Evolutionary conservation across 257 asterid species (phyloP).

Genomic region (Datura wrightii): DNA sequence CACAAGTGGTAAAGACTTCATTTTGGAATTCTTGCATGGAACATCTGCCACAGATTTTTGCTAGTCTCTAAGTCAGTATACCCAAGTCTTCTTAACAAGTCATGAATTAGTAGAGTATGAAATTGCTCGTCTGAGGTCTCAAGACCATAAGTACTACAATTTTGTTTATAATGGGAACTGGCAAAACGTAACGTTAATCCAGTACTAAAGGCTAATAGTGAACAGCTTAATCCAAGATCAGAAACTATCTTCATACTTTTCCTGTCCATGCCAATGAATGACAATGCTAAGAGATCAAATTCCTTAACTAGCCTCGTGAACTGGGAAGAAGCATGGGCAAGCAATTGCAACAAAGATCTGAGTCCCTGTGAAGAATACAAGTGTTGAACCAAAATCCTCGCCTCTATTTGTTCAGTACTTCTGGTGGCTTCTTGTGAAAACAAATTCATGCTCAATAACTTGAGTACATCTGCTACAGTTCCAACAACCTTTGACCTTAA

Average conservation of each 20-base stretch:
- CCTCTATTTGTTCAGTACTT: too few relatives aligned
- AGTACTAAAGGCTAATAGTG: constrained; percentile 77
- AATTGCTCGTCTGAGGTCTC: constrained; percentile 45
- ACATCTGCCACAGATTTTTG: constrained; percentile 47
- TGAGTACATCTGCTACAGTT: constrained; percentile 51
- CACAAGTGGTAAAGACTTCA: constrained; percentile 43
- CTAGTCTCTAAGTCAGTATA: constrained; percentile 52
- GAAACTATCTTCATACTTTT: constrained; percentile 60
- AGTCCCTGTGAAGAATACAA: constrained; percentile 33
- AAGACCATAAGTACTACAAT: constrained; percentile 29
- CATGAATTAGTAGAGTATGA: constrained; percentile 56
- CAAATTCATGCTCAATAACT: constrained; percentile 47
- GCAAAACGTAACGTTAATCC: constrained; percentile 60
- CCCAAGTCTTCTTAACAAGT: constrained; percentile 62
- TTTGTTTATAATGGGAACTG: constrained; percentile 45
- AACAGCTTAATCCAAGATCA: constrained; percentile 73
- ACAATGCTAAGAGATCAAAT: constrained; percentile 61
- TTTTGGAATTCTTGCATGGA: constrained; percentile 43
- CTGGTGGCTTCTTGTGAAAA: constrained; percentile 38
- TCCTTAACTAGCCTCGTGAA: constrained; percentile 66
- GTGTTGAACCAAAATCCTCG: constrained; percentile 36
- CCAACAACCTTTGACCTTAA: constrained; percentile 61
- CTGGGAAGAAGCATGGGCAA: constrained; percentile 50
- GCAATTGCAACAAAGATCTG: constrained; percentile 44
- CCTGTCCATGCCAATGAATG: constrained; percentile 68